phyloP scores from a whole-genome alignment of 2,329 filamentous ascomycete genomes.

The Chalara sp. region DNA sequence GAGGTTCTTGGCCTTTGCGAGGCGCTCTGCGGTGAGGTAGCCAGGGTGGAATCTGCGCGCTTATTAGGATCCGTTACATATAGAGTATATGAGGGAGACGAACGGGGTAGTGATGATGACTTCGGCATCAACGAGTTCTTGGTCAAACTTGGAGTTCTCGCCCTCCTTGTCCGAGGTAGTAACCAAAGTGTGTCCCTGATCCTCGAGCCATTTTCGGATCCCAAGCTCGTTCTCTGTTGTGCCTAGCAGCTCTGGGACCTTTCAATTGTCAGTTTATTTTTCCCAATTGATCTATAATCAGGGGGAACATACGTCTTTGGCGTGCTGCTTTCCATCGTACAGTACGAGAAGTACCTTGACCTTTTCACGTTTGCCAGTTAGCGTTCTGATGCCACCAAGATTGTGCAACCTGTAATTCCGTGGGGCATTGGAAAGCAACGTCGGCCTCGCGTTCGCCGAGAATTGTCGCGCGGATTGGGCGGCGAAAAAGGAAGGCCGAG shows the following conservation, averaged over 20 bases:
- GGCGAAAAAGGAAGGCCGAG: slow-evolving; percentile 8
- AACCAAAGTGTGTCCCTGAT: slow-evolving; percentile 90
- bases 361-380: slow-evolving; percentile 41
- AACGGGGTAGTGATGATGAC: slow-evolving; percentile 99
- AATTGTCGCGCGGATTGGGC: slow-evolving; percentile 11
- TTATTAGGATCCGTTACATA: background rate
- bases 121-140: slow-evolving; percentile 93
- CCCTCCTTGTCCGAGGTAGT: slow-evolving; percentile 98
- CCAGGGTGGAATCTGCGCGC: slow-evolving; percentile 82
- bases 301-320: slow-evolving; percentile 53
- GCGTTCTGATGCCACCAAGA: slow-evolving; percentile 26
- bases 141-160: slow-evolving; percentile 85
- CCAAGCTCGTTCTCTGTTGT: slow-evolving; percentile 98
- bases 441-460: slow-evolving; percentile 14
- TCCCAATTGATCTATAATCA: background rate
- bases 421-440: slow-evolving; percentile 14
- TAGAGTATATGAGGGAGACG: slow-evolving; percentile 19
- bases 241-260: slow-evolving; percentile 70
- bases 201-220: slow-evolving; percentile 94
- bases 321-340: slow-evolving; percentile 85
- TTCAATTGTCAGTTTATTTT: background rate
- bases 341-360: slow-evolving; percentile 93
- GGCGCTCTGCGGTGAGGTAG: slow-evolving; percentile 92
- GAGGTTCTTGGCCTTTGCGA: slow-evolving; percentile 97
- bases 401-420: slow-evolving; percentile 11